Evolutionary conservation across 106 monocot species (phyloP), one percentile per base, ranked within the genome.

Genomic region (Amphibolis antarctica): DNA sequence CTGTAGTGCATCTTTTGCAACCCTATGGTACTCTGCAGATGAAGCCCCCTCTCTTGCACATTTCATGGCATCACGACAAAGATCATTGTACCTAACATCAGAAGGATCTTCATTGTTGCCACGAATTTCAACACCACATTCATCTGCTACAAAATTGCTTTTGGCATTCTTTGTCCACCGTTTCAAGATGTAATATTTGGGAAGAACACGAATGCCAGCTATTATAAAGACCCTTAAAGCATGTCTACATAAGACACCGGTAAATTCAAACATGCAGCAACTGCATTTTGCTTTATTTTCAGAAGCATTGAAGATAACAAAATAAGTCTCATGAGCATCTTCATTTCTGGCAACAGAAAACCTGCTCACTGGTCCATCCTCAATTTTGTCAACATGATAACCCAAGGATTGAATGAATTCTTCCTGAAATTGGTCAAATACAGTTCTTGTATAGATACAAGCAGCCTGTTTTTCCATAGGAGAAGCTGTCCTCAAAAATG

Each of bases 401-500:
- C 72, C 72, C 53, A 72, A 47, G 10, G 72, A 72, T 10, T 72
- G 62, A 27, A 72, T 64, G 44, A 72, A 72, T 64, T 72, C 72
- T 20, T 72, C 72, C 72, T 72, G 72, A 21, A 72, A 72, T n/a
- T 26, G 50, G 17, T 64, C 64, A 56, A 72, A 72, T 19, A 72
- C 23, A 24, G 45, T 44, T 19, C 64, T 63, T 10, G 72, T 72
- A 54, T 72, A 72, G 21, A 63, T 56, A n/a, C 55, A 55, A 20
- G 72, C 72, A n/a, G 72, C 55, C 28, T 72, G 72, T 50, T 64
- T 72, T 64, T 72, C 72, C 64, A 72, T 64, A 4, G 72, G 72
- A 24, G 64, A 51, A 45, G 72, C 64, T 42, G 72, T 72, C 64
- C 62, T 72, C 25, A 72, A 43, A 55, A 64, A 56, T 11, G 72